Evolutionary conservation across 2,329 filamentous ascomycete genomes (phyloP).

Genomic region (Monilinia laxa): DNA sequence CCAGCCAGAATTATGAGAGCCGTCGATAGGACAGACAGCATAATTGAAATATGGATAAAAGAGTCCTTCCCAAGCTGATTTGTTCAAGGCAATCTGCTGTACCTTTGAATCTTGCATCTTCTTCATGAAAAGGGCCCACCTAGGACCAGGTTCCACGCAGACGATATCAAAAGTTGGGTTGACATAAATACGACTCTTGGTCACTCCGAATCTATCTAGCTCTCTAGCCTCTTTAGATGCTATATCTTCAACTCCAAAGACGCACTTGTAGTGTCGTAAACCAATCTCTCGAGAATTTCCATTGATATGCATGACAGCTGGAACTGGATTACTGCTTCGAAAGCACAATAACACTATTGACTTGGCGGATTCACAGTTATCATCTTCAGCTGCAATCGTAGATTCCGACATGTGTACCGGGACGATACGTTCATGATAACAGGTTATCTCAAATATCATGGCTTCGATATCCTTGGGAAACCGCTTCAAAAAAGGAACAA

Average conservation of each 20-base stretch:
- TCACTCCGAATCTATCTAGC: neutral
- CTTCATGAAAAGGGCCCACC: too few species aligned
- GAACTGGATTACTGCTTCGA: neutral
- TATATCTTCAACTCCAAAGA: neutral
- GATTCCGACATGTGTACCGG: neutral
- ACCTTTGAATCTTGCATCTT: neutral
- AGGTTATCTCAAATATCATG: neutral
- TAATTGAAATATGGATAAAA: neutral
- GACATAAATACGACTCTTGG: neutral
- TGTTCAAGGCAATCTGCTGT: neutral
- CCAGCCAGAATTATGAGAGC: neutral
- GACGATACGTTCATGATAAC: neutral
- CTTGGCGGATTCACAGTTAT: neutral
- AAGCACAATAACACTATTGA: neutral
- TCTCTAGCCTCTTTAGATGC: neutral
- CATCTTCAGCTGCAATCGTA: neutral
- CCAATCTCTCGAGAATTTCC: neutral
- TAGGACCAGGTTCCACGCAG: neutral
- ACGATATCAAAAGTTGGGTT: neutral
- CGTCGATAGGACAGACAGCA: neutral
- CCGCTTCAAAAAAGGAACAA: too few species aligned
- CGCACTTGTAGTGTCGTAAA: neutral
- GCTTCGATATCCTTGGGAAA: neutral
- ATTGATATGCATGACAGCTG: neutral
- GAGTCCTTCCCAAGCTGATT: too few species aligned